These are phyloP conservation scores for Rubroshorea leprosula DNA, from an alignment of 345 rosid genomes.

Conservation along the genomic window DNA sequence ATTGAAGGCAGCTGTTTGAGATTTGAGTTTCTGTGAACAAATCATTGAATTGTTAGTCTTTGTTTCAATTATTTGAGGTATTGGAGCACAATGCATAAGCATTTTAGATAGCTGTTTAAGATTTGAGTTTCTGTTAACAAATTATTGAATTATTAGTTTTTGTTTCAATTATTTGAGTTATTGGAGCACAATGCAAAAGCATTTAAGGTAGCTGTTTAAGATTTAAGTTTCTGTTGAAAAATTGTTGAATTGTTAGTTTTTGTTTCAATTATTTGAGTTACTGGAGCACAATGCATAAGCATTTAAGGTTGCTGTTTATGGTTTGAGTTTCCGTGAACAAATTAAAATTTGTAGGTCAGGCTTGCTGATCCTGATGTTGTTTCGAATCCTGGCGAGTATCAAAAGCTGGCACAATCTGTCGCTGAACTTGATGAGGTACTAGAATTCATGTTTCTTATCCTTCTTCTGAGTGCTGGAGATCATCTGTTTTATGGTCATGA, in stretches of 20 bases:
- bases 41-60: not conserved
- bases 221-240: slow-evolving; percentile 5
- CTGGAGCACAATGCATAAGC: not conserved
- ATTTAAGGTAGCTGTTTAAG: too few species aligned
- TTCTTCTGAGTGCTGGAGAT: not conserved
- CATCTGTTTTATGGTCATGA: not conserved
- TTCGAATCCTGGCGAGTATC: slow-evolving; percentile 73
- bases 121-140: slow-evolving; percentile 7
- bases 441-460: not conserved
- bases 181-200: not conserved
- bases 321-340: slow-evolving; percentile 7
- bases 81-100: not conserved
- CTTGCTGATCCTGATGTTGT: slow-evolving; percentile 89
- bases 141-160: not conserved
- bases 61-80: not conserved
- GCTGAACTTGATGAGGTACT: slow-evolving; percentile 88
- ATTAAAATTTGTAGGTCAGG: slow-evolving; percentile 44
- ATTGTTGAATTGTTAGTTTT: not conserved
- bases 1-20: too few species aligned
- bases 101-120: too few species aligned
- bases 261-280: not conserved
- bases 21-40: slow-evolving; percentile 6
- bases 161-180: not conserved
- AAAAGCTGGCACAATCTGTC: slow-evolving; percentile 81
- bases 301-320: too few species aligned